phyloP scores from a whole-genome alignment of 192 early-diverging fungal species.

The Funneliformis geosporum region DNA sequence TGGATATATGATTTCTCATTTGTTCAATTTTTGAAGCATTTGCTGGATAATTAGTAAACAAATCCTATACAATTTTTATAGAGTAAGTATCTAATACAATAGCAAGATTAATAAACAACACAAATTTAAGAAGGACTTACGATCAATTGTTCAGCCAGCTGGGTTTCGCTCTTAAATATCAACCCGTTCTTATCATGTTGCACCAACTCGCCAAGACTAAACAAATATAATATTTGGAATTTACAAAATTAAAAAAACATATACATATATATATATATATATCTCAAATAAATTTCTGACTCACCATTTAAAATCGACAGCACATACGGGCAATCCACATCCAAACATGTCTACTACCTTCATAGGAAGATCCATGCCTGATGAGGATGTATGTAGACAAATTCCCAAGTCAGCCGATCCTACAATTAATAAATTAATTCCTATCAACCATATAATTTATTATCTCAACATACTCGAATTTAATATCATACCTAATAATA shows the following conservation, averaged over 20 bases:
- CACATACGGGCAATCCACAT: constrained; percentile 88
- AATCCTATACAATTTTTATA: constrained; percentile 23
- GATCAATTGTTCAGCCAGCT: constrained; percentile 22
- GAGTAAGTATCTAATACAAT: too few species aligned
- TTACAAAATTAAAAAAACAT: background rate
- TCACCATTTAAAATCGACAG: constrained; percentile 39
- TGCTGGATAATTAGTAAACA: constrained; percentile 30
- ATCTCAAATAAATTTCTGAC: background rate
- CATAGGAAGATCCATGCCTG: constrained; percentile 96
- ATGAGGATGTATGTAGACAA: constrained; percentile 91
- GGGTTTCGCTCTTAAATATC: constrained; percentile 17
- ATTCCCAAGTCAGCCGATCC: constrained; percentile 93
- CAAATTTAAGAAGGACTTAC: too few species aligned
- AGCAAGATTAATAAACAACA: too few species aligned
- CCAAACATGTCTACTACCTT: constrained; percentile 99
- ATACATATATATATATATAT: too few species aligned
- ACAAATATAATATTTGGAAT: background rate
- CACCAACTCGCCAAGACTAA: constrained; percentile 25
- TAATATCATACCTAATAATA: constrained; percentile 63
- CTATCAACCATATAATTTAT: too few species aligned
- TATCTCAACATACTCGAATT: background rate
- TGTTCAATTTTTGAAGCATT: constrained; percentile 18
- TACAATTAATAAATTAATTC: constrained; percentile 9
- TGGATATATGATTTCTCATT: constrained; percentile 16
- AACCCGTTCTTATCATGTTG: constrained; percentile 29